phyloP scores from a whole-genome alignment of 2,329 filamentous ascomycete genomes.

The Malbranchea cinnamomea region DNA sequence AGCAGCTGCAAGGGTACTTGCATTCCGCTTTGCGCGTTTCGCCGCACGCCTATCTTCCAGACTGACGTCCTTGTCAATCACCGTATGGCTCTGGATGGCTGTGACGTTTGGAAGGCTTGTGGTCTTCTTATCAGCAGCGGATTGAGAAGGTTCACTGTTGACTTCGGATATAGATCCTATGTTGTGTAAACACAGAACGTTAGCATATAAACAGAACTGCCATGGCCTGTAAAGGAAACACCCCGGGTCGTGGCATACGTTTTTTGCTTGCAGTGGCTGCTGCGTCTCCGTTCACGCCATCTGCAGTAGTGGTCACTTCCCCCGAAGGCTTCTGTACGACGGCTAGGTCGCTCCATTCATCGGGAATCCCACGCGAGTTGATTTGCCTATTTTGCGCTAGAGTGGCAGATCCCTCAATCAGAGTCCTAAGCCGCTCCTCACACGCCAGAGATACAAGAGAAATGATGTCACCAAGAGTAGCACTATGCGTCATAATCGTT shows the following conservation, averaged over 20 bases:
- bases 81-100: constrained; percentile 40
- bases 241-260: constrained; percentile 17
- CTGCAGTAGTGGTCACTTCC: constrained; percentile 17
- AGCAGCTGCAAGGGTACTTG: constrained; percentile 43
- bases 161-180: constrained; percentile 24
- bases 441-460: constrained; percentile 70
- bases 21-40: constrained; percentile 50
- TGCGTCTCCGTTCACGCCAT: background rate
- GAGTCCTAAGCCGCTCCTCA: constrained; percentile 59
- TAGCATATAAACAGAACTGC: too few species aligned
- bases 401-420: constrained; percentile 62
- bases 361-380: constrained; percentile 64
- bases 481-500: constrained; percentile 56
- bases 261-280: constrained; percentile 20
- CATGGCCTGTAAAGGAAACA: background rate
- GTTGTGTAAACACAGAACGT: too few species aligned
- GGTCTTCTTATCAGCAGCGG: constrained; percentile 1
- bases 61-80: constrained; percentile 52
- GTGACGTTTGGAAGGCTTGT: constrained; percentile 28
- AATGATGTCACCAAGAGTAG: constrained; percentile 65
- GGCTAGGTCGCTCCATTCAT: constrained; percentile 61
- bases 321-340: constrained; percentile 31
- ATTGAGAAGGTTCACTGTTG: constrained; percentile 20
- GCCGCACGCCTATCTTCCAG: constrained; percentile 57
- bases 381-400: constrained; percentile 58